Base-by-base conservation (phyloP, 2,329 filamentous ascomycete genomes). In the Paecilomyces sp. region DNA sequence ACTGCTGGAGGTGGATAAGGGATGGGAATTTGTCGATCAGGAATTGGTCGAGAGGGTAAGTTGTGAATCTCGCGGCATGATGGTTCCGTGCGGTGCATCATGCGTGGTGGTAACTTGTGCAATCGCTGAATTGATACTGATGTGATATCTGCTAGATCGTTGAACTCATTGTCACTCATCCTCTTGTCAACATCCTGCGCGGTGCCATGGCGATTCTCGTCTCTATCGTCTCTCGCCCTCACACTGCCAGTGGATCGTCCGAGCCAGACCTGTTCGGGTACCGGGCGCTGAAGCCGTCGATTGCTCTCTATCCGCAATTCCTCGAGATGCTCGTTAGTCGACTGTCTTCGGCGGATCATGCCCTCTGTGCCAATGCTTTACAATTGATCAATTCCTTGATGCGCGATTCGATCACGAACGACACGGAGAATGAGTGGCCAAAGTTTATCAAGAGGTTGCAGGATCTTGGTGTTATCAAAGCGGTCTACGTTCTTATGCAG, bases 141-240 rank as follows among this genome's bases (percentile, higher is more conserved):
- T 58, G 58, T 33, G 47, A 36, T 52, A 47, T 55, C 18, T 22
- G 57, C 25, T 68, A 88, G 80, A 86, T 96, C 62, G 92, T 97
- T 67, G 89, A 97, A 74, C 83, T 99, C 57, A 91, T 97, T 63
- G 93, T 97, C 67, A 93, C 87, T 33, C 94, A 97, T 73, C 94
- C 93, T 25, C 84, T 99, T 62, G 94, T 99, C 76, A 99, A 99
- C 74, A 97, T 97, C 71, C 85, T 99, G 61, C 87, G 94, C 64
- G 94, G 94, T 68, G 93, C 93, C 70, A 96, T 99, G 90, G 93
- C 92, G 54, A 95, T 99, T 62, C 84, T 99, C 59, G 93, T 96
- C 54, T 91, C 92, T 12, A 88, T 97, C 60, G 93, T 99, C 57
- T 89, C 91, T 63, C 89, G 95, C 75, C 91, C 92, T 30, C 87